These are phyloP conservation scores for Stemphylium lycopersici DNA, from an alignment of 2,329 filamentous ascomycete species.

Conservation along the genomic window DNA sequence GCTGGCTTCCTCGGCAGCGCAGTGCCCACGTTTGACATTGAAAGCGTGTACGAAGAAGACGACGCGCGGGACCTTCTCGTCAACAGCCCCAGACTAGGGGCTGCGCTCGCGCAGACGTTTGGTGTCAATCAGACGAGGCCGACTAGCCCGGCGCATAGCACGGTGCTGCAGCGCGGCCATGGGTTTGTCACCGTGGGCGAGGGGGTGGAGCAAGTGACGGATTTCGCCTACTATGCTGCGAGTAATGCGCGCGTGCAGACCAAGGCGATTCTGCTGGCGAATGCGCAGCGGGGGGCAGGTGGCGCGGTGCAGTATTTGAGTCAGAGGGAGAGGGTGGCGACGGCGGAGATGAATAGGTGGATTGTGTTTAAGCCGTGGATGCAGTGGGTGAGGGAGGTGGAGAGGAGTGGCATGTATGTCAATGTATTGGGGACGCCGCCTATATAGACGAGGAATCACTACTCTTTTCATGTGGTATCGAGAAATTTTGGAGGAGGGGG, in stretches of 20 bases:
- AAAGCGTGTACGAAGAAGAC: conserved; percentile 12
- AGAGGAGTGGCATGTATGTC: conserved; percentile 37
- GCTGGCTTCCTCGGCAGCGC: too few relatives aligned
- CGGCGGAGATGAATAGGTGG: conserved; percentile 40
- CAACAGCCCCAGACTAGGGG: conserved; percentile 25
- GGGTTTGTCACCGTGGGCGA: conserved; percentile 47
- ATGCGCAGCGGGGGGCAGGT: conserved; percentile 6
- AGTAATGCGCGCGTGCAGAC: conserved; percentile 48
- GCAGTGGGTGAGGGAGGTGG: conserved; percentile 49
- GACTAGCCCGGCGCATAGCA: conserved; percentile 28
- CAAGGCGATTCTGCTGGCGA: conserved; percentile 32
- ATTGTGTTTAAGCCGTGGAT: conserved; percentile 47
- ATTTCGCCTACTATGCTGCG: conserved; percentile 46
- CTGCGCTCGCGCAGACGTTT: conserved; percentile 27
- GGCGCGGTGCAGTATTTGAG: conserved; percentile 39
- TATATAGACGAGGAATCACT: too few relatives aligned
- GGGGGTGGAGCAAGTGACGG: conserved; percentile 47
- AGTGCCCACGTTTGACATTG: too few relatives aligned
- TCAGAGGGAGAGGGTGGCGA: conserved; percentile 43
- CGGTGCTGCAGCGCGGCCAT: conserved; percentile 50
- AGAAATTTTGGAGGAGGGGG: conserved; percentile 30
- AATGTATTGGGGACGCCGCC: conserved; percentile 37
- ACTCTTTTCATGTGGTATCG: conserved; percentile 37
- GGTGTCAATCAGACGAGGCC: conserved; percentile 25
- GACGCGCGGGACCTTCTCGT: conserved; percentile 35